Percentiles rank a stretch among this genome's conserved stretches.
Conservation (phyloP, 495 filamentous ascomycete genomes). For the Neurospora tetrasperma region DNA sequence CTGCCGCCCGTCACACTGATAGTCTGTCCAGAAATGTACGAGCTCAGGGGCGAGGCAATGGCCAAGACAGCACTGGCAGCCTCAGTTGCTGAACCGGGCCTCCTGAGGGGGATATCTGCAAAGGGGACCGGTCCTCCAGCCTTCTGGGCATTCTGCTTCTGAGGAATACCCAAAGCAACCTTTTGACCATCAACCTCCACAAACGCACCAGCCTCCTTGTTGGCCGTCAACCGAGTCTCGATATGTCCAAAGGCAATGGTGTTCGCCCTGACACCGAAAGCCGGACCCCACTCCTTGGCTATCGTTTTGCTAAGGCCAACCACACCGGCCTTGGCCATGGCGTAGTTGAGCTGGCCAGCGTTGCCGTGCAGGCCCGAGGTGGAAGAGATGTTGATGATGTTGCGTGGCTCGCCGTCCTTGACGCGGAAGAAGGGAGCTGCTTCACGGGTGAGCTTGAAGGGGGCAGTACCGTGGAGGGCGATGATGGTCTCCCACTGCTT, state of each 20-base stretch:
- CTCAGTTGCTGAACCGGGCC: conserved; percentile 67
- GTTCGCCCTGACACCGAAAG: conserved; percentile 74
- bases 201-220: conserved; percentile 71
- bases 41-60: conserved; percentile 69
- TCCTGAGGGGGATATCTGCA: conserved; percentile 63
- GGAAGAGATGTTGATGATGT: conserved; percentile 71
- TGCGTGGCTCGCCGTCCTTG: conserved; percentile 66
- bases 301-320: conserved; percentile 74
- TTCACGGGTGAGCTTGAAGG: conserved; percentile 70
- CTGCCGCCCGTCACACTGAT: conserved; percentile 74
- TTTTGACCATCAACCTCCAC: conserved; percentile 68
- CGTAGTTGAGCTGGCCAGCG: conserved; percentile 78
- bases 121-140: conserved; percentile 29
- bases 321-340: conserved; percentile 71
- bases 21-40: conserved; percentile 76
- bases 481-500: conserved; percentile 87
- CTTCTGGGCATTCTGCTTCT: conserved; percentile 21
- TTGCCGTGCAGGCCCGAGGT: conserved; percentile 78
- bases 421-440: conserved; percentile 80
- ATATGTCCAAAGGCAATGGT: conserved; percentile 77
- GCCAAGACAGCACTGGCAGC: conserved; percentile 69
- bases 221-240: conserved; percentile 62
- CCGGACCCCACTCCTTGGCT: conserved; percentile 85
- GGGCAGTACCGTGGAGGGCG: conserved; percentile 67
- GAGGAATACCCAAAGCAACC: conserved; percentile 68